These are phyloP conservation scores for Brassica carinata DNA, from an alignment of 345 rosid species.

Conservation along the genomic window DNA sequence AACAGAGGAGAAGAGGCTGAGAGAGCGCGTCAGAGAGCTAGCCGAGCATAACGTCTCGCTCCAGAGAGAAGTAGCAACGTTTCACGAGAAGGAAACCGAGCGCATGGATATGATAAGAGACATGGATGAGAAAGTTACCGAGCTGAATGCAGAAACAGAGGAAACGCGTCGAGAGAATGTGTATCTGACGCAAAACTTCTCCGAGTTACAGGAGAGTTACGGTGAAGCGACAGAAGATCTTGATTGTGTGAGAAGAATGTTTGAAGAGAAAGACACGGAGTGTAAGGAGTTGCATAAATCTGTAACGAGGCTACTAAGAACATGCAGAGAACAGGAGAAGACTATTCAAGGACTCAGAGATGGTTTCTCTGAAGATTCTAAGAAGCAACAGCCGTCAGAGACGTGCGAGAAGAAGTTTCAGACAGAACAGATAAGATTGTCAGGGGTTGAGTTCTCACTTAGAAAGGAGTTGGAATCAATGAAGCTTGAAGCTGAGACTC, in stretches of 20 bases:
- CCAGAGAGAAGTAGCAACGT: slow-evolving; percentile 76
- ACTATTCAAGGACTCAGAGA: slow-evolving; percentile 73
- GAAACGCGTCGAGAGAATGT: slow-evolving; percentile 52
- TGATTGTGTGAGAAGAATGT: slow-evolving; percentile 57
- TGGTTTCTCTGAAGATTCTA: slow-evolving; percentile 49
- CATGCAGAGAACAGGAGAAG: slow-evolving; percentile 81
- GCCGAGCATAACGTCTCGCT: slow-evolving; percentile 96
- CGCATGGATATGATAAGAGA: slow-evolving; percentile 51
- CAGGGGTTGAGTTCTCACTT: slow-evolving; percentile 74
- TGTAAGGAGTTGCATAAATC: slow-evolving; percentile 82
- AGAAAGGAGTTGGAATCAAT: slow-evolving; percentile 69
- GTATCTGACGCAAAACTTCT: slow-evolving; percentile 47
- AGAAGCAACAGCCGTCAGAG: slow-evolving; percentile 45
- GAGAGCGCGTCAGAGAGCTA: slow-evolving; percentile 91
- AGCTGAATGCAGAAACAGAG: slow-evolving; percentile 56
- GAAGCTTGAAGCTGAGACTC: slow-evolving; percentile 67
- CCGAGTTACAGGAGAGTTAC: slow-evolving; percentile 57
- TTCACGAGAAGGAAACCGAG: slow-evolving; percentile 74
- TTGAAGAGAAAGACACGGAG: slow-evolving; percentile 81
- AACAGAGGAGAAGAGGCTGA: slow-evolving; percentile 83
- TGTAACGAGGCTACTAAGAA: slow-evolving; percentile 57
- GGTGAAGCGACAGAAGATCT: slow-evolving; percentile 47
- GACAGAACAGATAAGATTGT: slow-evolving; percentile 80
- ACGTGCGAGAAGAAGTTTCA: slow-evolving; percentile 44
- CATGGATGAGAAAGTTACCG: slow-evolving; percentile 61